Base-by-base conservation (phyloP, 2,329 filamentous ascomycete species). In the Cytospora leucostoma region DNA sequence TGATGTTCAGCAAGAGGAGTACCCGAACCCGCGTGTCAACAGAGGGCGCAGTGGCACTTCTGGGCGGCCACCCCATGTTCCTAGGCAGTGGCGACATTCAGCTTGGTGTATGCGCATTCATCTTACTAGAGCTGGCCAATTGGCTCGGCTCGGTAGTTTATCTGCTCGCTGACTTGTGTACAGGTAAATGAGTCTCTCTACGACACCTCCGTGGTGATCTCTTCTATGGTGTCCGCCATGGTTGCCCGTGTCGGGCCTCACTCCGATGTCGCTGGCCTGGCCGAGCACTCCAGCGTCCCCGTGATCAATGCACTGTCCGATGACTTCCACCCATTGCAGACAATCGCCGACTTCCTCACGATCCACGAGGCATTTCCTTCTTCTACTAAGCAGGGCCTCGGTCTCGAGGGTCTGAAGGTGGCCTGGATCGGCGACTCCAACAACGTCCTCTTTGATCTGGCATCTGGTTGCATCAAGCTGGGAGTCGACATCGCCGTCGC, bases 391-490 rank as follows among this genome's bases (percentile, higher is more conserved):
- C 72, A 76, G 40, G 67, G 68, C 1, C 81, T 96, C 8, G 90
- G 91, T 1, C 80, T 96, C 5, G 85, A 91, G 69, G 92, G 92
- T 1, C 77, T 97, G 71, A 98, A 97, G 78, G 85, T 98, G 66
- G 94, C 95, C 17, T 99, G 95, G 95, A 83, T 99, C 53, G 94
- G 94, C 59, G 94, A 99, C 74, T 92, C 93, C 12, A 99, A 98
- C 80, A 99, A 99, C 70, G 94, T 99, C 34, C 85, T 98, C 32
- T 97, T 93, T 73, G 94, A 99, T 73, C 83, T 98, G 60, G 93
- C 93, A 56, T 94, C 95, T 69, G 93, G 86, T 49, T 93, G 91
- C 63, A 80, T 90, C 70, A 98, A 97, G 79, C 84, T 94, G 70
- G 95, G 95, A 53, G 87, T 97, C 33, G 84, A 96, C 70, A 84